Conservation (phyloP, 805 yeast genomes). For the Teunomyces panamensis region DNA sequence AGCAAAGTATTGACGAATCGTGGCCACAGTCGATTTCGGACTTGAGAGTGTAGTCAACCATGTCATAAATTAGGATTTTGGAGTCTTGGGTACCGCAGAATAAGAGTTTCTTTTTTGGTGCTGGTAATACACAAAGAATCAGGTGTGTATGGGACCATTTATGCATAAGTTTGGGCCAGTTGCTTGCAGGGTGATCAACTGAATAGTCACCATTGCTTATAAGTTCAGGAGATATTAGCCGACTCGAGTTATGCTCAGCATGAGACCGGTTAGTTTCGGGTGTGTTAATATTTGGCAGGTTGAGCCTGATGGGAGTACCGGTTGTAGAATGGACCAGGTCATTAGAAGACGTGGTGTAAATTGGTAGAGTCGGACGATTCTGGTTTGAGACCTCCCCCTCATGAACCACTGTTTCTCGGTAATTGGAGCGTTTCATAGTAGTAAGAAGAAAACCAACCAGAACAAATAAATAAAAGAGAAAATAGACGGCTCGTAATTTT, state of each 20-base stretch:
- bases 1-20: conserved; percentile 69
- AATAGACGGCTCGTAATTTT: not conserved
- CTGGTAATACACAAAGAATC: conserved; percentile 66
- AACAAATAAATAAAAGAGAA: too few relatives aligned
- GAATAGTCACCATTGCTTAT: not conserved
- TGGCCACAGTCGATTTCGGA: conserved; percentile 45
- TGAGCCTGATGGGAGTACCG: conserved; percentile 21
- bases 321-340: conserved; percentile 14
- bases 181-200: not conserved
- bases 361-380: conserved; percentile 25
- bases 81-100: conserved; percentile 94
- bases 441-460: too few relatives aligned
- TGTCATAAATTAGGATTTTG: conserved; percentile 66
- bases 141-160: conserved; percentile 75
- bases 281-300: conserved; percentile 18
- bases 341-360: conserved; percentile 18
- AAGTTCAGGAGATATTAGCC: not conserved
- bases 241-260: not conserved
- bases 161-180: conserved; percentile 39
- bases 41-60: conserved; percentile 58
- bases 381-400: conserved; percentile 34
- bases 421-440: not conserved
- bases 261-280: not conserved
- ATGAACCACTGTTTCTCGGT: conserved; percentile 21
- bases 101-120: conserved; percentile 54